These are phyloP conservation scores for Sugiyamaella pinicola DNA, from an alignment of 1,139 yeast genomes.

Conservation along the genomic window DNA sequence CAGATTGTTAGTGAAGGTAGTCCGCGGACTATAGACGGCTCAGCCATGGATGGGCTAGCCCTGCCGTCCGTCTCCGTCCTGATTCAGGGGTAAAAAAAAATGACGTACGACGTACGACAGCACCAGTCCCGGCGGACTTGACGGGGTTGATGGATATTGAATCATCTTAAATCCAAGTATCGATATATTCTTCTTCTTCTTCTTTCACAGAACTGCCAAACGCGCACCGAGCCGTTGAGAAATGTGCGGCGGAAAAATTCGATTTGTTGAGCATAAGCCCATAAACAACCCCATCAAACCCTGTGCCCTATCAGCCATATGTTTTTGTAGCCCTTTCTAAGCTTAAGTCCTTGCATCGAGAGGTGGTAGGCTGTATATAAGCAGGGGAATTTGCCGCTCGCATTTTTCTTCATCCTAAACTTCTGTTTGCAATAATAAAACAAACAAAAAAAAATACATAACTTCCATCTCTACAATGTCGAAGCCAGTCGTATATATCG, in stretches of 20 bases:
- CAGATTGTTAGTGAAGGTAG: too few species aligned
- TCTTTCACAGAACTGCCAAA: too few species aligned
- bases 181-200: too few species aligned
- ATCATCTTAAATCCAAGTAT: too few species aligned
- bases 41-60: not conserved
- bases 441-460: too few species aligned
- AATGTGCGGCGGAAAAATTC: not conserved
- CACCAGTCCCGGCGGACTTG: too few species aligned
- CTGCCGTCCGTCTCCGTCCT: too few species aligned
- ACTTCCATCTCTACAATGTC: not conserved
- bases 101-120: not conserved
- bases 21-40: not conserved
- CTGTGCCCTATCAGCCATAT: not conserved
- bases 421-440: not conserved
- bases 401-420: not conserved
- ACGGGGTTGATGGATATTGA: too few species aligned
- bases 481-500: conserved; percentile 69
- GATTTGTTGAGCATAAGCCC: not conserved
- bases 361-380: not conserved
- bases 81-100: not conserved
- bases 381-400: not conserved
- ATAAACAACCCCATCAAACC: not conserved
- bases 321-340: not conserved
- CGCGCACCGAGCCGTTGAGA: too few species aligned
- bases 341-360: not conserved